phyloP scores from a whole-genome alignment of 164 flowering plant species.

The Buxus sempervirens region DNA sequence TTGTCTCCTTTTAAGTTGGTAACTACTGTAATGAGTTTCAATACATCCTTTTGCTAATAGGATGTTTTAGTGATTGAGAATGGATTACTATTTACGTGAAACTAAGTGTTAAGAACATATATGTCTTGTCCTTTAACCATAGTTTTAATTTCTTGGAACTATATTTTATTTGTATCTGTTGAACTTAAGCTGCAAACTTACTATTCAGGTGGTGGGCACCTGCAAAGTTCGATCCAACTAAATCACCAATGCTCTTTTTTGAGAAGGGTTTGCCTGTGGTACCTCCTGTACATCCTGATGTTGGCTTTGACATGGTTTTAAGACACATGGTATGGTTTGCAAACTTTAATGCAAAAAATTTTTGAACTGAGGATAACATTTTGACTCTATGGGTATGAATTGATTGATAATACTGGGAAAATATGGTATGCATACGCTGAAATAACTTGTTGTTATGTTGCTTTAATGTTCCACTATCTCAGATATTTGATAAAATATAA shows the following conservation, averaged over 20 bases:
- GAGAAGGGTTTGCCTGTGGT: slow-evolving; percentile 66
- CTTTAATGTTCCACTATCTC: too few species aligned
- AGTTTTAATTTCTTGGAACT: background rate
- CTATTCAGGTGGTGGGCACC: slow-evolving; percentile 97
- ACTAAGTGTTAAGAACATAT: too few species aligned
- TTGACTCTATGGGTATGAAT: background rate
- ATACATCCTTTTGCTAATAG: too few species aligned
- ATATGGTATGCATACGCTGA: too few species aligned
- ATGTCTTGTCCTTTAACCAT: background rate
- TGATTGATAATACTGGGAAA: background rate
- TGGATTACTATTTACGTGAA: background rate
- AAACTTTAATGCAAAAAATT: too few species aligned
- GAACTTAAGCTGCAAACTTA: slow-evolving; percentile 1
- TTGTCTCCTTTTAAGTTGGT: too few species aligned
- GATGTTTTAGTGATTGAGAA: background rate
- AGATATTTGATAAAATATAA: too few species aligned
- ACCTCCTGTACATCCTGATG: slow-evolving; percentile 67
- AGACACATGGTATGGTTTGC: slow-evolving; percentile 64
- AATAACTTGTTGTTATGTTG: too few species aligned
- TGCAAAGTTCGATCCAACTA: slow-evolving; percentile 84
- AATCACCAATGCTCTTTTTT: slow-evolving; percentile 95
- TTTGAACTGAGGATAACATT: too few species aligned
- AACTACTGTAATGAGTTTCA: too few species aligned
- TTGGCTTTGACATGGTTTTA: slow-evolving; percentile 77
- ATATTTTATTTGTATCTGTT: too few species aligned